phyloP scores from a whole-genome alignment of 1,139 yeast genomes.

The Suhomyces chickasaworum region DNA sequence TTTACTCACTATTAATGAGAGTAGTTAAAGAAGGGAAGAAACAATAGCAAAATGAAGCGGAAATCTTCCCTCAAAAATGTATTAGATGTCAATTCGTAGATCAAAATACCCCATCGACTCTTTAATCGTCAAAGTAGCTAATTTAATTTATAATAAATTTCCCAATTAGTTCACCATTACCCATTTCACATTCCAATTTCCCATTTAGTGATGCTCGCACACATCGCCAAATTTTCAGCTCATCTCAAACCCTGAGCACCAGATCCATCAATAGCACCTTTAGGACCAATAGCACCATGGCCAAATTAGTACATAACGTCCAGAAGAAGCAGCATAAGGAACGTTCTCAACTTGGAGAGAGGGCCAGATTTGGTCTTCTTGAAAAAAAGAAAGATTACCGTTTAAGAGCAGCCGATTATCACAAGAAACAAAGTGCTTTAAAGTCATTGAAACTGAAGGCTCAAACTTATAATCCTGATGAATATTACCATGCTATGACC shows the following conservation, averaged over 20 bases:
- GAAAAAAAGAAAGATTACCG: constrained; percentile 96
- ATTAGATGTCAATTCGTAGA: too few relatives aligned
- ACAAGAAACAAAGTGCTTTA: constrained; percentile 82
- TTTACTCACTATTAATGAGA: too few relatives aligned
- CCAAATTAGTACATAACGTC: constrained; percentile 79
- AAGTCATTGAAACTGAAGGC: constrained; percentile 76
- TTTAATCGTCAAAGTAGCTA: too few relatives aligned
- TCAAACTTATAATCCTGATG: constrained; percentile 84
- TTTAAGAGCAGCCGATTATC: constrained; percentile 85
- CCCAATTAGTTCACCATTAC: too few relatives aligned
- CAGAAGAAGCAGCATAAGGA: constrained; percentile 97
- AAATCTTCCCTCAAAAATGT: too few relatives aligned
- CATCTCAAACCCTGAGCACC: constrained; percentile 6
- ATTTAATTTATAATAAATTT: too few relatives aligned
- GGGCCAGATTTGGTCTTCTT: constrained; percentile 76
- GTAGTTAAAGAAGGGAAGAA: too few relatives aligned
- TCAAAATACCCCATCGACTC: too few relatives aligned
- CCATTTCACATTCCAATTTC: too few relatives aligned
- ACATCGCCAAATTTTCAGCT: constrained; percentile 4
- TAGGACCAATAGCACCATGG: too few relatives aligned
- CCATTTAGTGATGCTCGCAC: constrained; percentile 1
- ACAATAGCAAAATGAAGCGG: too few relatives aligned
- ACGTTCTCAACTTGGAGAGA: constrained; percentile 77
- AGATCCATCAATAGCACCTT: too few relatives aligned
- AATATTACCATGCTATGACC: constrained; percentile 92